Conservation (phyloP, 2,329 filamentous ascomycete genomes). For the Xylaria multiplex region DNA sequence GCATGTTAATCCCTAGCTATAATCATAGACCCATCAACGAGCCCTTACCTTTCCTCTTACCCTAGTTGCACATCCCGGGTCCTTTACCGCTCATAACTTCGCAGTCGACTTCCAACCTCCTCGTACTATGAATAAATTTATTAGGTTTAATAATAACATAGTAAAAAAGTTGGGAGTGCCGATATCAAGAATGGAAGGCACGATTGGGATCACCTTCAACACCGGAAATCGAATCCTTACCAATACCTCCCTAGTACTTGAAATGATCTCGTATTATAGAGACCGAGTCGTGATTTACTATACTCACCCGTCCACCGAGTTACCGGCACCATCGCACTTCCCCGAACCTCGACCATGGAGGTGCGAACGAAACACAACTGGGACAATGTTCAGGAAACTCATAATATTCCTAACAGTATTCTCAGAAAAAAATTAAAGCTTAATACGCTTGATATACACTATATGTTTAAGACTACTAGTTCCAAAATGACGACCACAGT, state of each 20-base stretch:
- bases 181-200: neutral
- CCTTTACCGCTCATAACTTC: neutral
- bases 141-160: neutral
- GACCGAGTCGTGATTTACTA: neutral
- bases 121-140: neutral
- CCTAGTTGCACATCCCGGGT: neutral
- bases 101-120: neutral
- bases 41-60: too few relatives aligned
- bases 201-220: neutral
- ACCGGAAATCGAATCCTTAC: neutral
- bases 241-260: neutral
- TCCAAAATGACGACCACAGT: neutral
- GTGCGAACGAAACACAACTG: too few relatives aligned
- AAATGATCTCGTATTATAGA: neutral
- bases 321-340: conserved; percentile 2
- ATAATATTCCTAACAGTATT: too few relatives aligned
- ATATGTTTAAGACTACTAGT: neutral
- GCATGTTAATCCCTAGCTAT: neutral
- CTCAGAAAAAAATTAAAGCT: neutral
- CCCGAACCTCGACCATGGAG: neutral
- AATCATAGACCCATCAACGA: neutral
- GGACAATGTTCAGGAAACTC: neutral
- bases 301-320: neutral
- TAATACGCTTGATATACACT: neutral
- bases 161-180: neutral